Evolutionary conservation across 345 rosid species (phyloP), one percentile per base, ranked within the genome.

Genomic region (Abelmoschus esculentus): DNA sequence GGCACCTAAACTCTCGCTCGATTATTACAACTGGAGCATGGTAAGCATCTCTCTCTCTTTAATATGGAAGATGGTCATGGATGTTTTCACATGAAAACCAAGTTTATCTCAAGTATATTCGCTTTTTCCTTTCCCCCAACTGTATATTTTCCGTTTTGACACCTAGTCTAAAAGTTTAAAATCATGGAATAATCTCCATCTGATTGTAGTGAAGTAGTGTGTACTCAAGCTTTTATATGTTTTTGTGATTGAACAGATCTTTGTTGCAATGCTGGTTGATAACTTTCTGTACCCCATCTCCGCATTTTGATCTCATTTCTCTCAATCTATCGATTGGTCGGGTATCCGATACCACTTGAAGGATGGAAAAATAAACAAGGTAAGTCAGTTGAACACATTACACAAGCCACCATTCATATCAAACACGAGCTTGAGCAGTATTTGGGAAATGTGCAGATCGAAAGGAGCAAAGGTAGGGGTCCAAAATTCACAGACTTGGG

Each of bases 311-410:
- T 95, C 99, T 40, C 98, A 95, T 80, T 95, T 95, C 76, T 85
- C 92, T 54, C 99, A 90, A 76, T 91, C 98, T 14, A 95, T 95
- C 79, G 90, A 88, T 78, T 95, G 98, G 99, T 95, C 98, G 70
- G 99, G 99, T 58, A 90, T 88, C 62, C 82, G 90, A 71, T 95
- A 95, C 76, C 85, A 91, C 81, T 81, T 91, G 84, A 89, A 76
- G 85, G 71, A 90, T 73, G 99, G 99, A 64, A 95, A 90, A 85
- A 87, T 95, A 63, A 57, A 69, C 85, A 90, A 91, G 90, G 99
- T 91, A 85, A 7, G 70, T 32, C 14, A 26, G 38, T 14, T 59
- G 52, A 64, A 17, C 28, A 53, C 17, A 7, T 3, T 28, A 13
- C 68, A 12, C 3, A 64, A 50, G 17, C n/a, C n/a, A 49, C 54